phyloP scores from a whole-genome alignment of 768 basidiomycete species.

The Filobasidium wieringae region DNA sequence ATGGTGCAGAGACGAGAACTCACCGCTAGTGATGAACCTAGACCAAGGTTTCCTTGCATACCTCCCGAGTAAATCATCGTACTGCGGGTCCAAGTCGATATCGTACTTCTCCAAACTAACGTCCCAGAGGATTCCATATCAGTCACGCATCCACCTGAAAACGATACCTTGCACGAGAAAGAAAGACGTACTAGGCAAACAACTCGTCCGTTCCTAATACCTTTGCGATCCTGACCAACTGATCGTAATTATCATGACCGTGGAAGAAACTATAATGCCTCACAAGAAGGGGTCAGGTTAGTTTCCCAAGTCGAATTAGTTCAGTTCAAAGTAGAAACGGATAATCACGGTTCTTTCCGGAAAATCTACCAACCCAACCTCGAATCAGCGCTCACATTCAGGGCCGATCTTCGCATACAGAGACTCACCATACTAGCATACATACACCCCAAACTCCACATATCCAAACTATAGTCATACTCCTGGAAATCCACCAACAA shows the following conservation, averaged over 20 bases:
- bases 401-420: neutral
- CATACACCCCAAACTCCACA: constrained; percentile 99
- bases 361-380: constrained; percentile 57
- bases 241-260: constrained; percentile 97
- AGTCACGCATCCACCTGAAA: neutral
- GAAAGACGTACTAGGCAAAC: constrained; percentile 58
- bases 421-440: constrained; percentile 85
- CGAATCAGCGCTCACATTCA: neutral
- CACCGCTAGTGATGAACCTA: constrained; percentile 69
- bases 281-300: neutral
- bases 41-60: constrained; percentile 93
- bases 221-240: constrained; percentile 94
- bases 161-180: neutral
- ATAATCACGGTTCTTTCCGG: constrained; percentile 71
- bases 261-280: constrained; percentile 63
- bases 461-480: constrained; percentile 93
- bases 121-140: neutral
- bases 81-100: constrained; percentile 89
- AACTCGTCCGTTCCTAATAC: constrained; percentile 93
- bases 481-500: constrained; percentile 94
- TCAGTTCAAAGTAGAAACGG: neutral
- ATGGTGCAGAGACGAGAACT: neutral
- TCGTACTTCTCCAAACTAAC: constrained; percentile 51
- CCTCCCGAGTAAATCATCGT: constrained; percentile 87
- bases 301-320: neutral